Base-by-base conservation (phyloP, 495 filamentous ascomycete genomes). In the Penicillium psychrofluorescens region DNA sequence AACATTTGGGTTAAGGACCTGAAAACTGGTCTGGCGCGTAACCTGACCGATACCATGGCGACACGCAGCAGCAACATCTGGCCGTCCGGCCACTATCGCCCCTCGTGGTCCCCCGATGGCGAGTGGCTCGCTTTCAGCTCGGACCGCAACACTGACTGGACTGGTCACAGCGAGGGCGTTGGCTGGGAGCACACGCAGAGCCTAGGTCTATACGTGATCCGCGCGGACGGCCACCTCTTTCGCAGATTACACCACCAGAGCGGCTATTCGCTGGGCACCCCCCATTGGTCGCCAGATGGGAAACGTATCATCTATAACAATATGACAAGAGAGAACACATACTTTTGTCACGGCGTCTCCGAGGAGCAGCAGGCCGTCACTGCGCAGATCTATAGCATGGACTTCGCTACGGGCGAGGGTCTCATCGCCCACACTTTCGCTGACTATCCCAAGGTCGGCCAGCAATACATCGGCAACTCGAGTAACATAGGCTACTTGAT, bases 31-130 rank as follows among this genome's bases (percentile, higher is more conserved):
- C 3, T 38, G 7, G 38, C 45, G 11, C 41, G 40, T 7, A 53
- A 53, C 29, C 35, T 53, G 41, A 53, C 50, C n/a, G 41, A 54
- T 14, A 45, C 41, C 4, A 38, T 47, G 6, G 11, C 28, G 1
- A 53, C 41, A 11, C 40, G 33, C 8, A 29, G 34, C 11, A 16
- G 40, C 11, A 35, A 34, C 27, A 38, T 34, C 14, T 44, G 15
- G 27, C 46, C 51, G 0, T 38, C 38, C 10, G 46, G 42, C 4
- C 38, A 59, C 40, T 66, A 56, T 40, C 50, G 53, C 31, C 50
- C 56, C 16, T 55, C 38, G 0, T 64, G 49, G 51, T 62, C 63
- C 3, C 41, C 61, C 0, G 54, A 62, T 37, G 53, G 51, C 32
- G 29, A 48, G 10, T 45, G 44, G 38, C 38, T 54, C 28, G 47